These are phyloP conservation scores for Aspergillus texensis DNA, from an alignment of 2,329 filamentous ascomycete genomes.

Conservation along the genomic window DNA sequence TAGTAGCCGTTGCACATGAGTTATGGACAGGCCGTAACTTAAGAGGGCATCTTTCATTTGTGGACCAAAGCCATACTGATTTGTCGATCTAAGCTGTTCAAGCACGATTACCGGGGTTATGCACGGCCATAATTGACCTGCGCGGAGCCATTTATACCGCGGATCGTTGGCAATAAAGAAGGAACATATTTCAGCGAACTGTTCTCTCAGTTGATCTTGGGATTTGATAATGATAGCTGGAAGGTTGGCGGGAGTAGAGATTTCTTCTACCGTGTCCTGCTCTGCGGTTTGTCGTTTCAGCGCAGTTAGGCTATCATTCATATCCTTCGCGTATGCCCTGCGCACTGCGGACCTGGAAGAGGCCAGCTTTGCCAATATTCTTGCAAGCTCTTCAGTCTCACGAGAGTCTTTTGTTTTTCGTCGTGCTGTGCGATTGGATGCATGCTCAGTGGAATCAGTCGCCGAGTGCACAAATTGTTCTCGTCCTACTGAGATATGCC, in stretches of 20 bases:
- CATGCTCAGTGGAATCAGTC: background rate
- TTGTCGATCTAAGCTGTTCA: conserved; percentile 45
- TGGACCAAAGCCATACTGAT: conserved; percentile 29
- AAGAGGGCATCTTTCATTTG: conserved; percentile 43
- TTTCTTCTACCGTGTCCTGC: background rate
- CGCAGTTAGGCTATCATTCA: background rate
- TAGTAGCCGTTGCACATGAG: conserved; percentile 46
- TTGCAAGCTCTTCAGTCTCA: background rate
- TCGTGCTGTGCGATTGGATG: background rate
- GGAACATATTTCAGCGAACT: background rate
- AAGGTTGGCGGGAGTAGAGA: background rate
- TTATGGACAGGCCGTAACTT: conserved; percentile 44
- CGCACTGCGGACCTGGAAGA: background rate
- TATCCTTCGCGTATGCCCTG: background rate
- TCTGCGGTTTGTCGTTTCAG: background rate
- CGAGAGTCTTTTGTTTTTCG: background rate
- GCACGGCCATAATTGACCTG: background rate
- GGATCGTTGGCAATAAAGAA: background rate
- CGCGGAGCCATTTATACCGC: background rate
- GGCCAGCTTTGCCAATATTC: background rate
- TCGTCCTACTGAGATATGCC: background rate
- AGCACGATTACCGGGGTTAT: conserved; percentile 36
- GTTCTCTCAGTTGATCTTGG: background rate
- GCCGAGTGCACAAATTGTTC: background rate
- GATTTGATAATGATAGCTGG: background rate